Base-by-base conservation (phyloP, 371 early-diverging fungal species). In the Actinomucor elegans region DNA sequence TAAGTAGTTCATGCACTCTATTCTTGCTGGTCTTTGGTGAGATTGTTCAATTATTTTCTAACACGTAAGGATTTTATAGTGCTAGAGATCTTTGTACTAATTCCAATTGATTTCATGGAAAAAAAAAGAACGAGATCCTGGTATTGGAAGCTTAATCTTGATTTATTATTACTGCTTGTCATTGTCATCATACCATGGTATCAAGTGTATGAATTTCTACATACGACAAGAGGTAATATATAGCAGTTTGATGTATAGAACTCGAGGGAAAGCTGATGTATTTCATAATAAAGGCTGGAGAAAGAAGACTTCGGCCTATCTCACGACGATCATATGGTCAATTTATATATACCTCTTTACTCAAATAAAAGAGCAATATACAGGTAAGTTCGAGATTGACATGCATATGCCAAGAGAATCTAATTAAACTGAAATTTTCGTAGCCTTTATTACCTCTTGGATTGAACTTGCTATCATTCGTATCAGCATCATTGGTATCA, bases 401-500 rank as follows among this genome's bases (percentile, higher is more conserved):
- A 60, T 35, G 31, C 34, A 38, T 4, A 34, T 43, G 21, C 8
- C 20, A 33, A n/a, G 9, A 17, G 0, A 37, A 11, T 29, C 20
- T 28, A 8, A 48, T 8, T 29, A 27, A 36, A 20, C 12, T 17
- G 12, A 2, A 15, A 14, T 29, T 21, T 33, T n/a, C 12, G 14
- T 29, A 44, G 44, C 23, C 15, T 9, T 12, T n/a, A 32, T 29
- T 2, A 44, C 55, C 9, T 54, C 65, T 14, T 75, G 69, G 60
- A 75, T 90, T 24, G 90, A 91, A 51, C 70, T 81, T 21, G 83
- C 85, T 6, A 87, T 94, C 42, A 86, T 90, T 24, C 80, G 94
- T 24, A 85, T 93, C 0, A 89, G 94, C 17, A 83, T 92, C 15
- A 68, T 96, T 6, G 97, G 98, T 24, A 94, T 96, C 29, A 89